Base-by-base conservation (phyloP, 2,329 filamentous ascomycete species). In the Scedosporium dehoogii region DNA sequence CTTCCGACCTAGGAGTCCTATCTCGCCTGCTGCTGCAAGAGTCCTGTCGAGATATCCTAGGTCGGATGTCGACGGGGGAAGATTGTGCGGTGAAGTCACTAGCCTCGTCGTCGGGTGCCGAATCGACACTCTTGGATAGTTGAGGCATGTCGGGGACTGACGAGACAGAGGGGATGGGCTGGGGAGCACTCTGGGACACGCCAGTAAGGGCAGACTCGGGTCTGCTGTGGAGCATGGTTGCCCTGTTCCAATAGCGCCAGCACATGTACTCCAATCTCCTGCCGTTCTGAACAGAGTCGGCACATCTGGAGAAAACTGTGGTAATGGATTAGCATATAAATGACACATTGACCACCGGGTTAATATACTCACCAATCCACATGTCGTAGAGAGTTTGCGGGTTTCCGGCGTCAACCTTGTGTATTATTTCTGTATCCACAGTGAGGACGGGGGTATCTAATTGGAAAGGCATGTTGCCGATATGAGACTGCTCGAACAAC, bases 301-400 rank as follows among this genome's bases (percentile, higher is more conserved):
- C 91, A 75, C 93, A 96, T 77, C 92, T 91, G 60, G 92, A 93
- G 73, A 97, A 97, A 64, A 97, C 92, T 94, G 72, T 51, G 38
- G 25, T 10, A 21, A 42, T 59, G 2, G 21, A 62, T 46, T 60
- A 46, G 27, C 27, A 7, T 29, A 23, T 27, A 62, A 14, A 29
- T n/a, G 29, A 23, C 25, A 16, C 27, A 38, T 18, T 14, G 2
- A 18, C 10, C 27, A 29, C 4, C 3, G n/a, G 25, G 53, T 5
- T 12, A 7, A 21, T 12, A 18, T 51, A 82, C 90, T 84, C 78
- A 96, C 92, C 91, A 74, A 91, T 93, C 92, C 92, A 96, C 85
- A 97, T 96, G 79, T 90, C 92, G 78, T 94, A 96, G 60, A 97
- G 85, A 72, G 92, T 96, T 77, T 96, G 91, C 29, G 91, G 88